These are phyloP conservation scores for Dictyostelium gargantuum DNA, from an alignment of 208 protist genomes.

Conservation along the genomic window DNA sequence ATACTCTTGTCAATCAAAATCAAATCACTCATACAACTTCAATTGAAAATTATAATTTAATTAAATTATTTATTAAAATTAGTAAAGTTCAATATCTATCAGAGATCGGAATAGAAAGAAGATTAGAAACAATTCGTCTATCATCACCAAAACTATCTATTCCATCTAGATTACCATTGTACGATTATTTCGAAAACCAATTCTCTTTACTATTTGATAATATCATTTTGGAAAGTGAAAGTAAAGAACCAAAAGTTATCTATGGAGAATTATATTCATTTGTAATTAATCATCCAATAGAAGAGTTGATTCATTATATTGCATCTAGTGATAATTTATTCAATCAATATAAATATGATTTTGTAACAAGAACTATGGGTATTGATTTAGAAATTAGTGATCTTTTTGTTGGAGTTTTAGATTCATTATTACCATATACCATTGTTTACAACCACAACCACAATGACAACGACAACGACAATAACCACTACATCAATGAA, in stretches of 20 bases:
- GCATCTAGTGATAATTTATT: neutral
- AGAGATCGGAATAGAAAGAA: neutral
- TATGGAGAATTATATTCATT: neutral
- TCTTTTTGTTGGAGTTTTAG: neutral
- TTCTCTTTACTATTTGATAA: neutral
- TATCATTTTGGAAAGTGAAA: neutral
- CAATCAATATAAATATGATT: neutral
- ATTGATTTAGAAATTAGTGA: neutral
- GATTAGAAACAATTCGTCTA: conserved; percentile 10
- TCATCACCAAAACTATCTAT: neutral
- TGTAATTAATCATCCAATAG: neutral
- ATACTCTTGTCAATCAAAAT: neutral
- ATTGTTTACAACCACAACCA: neutral
- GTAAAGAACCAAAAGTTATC: neutral
- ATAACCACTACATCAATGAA: neutral
- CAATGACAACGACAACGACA: neutral
- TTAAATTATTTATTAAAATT: neutral
- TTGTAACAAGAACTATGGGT: neutral
- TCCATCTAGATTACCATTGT: neutral
- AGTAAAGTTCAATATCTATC: neutral
- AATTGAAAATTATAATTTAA: neutral
- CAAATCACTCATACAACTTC: too few species aligned
- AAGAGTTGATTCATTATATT: neutral
- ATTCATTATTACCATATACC: neutral
- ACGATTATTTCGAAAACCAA: neutral